Evolutionary conservation across 192 early-diverging fungal genomes (phyloP).

Genomic region (Coemansia sp.): DNA sequence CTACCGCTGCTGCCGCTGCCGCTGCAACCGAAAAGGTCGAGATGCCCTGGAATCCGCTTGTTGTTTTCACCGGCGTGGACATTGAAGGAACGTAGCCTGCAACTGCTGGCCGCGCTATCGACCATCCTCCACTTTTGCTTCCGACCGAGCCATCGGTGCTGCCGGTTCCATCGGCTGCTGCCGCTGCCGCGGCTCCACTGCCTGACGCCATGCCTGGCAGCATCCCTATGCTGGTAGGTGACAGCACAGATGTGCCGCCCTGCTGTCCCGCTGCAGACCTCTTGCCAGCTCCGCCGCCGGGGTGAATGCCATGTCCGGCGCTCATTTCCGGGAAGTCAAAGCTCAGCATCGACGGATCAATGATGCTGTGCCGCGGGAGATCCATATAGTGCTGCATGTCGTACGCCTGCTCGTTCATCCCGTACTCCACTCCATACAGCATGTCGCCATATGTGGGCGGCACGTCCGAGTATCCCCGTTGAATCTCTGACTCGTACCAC

Average conservation of each 20-base stretch:
- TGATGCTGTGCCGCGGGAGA: constrained; percentile 51
- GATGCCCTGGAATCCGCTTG: constrained; percentile 1
- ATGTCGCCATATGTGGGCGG: constrained; percentile 13
- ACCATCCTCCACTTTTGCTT: constrained; percentile 22
- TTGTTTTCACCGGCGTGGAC: background rate
- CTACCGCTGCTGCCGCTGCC: too few relatives aligned
- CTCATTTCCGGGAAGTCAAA: constrained; percentile 32
- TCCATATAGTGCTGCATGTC: constrained; percentile 40
- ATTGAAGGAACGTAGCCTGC: constrained; percentile 19
- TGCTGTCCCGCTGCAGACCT: too few relatives aligned
- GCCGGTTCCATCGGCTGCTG: background rate
- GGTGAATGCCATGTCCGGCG: constrained; percentile 17
- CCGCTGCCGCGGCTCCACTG: too few relatives aligned
- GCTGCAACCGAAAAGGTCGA: constrained; percentile 19
- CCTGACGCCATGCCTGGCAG: too few relatives aligned
- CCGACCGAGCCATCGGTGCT: background rate
- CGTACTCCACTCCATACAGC: constrained; percentile 21
- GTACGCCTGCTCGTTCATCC: constrained; percentile 14
- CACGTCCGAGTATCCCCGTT: constrained; percentile 16
- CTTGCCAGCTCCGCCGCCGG: background rate
- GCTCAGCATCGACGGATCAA: constrained; percentile 51
- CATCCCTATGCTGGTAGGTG: too few relatives aligned
- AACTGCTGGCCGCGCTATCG: constrained; percentile 31
- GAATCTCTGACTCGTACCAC: constrained; percentile 17
- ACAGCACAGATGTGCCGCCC: too few relatives aligned